Evolutionary conservation across 768 basidiomycete species (phyloP).

Genomic region (Leccinellum luteum): DNA sequence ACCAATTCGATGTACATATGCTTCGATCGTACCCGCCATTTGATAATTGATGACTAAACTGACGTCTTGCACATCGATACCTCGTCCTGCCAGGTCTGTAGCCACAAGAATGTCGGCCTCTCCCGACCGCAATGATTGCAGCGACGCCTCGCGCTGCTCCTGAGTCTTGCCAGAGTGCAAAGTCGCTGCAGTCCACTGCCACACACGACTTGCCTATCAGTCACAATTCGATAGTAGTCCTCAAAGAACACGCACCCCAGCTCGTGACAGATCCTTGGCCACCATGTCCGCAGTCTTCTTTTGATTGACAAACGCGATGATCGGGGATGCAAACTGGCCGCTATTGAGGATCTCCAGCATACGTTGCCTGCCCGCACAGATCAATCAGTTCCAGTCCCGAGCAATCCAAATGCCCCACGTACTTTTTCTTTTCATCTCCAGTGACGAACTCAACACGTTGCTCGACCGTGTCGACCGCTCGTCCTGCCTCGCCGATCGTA

Average conservation of each 20-base stretch:
- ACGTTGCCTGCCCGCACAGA: constrained; percentile 52
- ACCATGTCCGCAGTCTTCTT: constrained; percentile 99
- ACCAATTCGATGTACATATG: constrained; percentile 98
- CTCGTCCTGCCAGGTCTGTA: constrained; percentile 96
- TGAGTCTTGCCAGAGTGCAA: constrained; percentile 98
- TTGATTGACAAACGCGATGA: constrained; percentile 99
- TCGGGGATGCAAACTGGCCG: constrained; percentile 79
- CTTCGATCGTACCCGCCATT: constrained; percentile 96
- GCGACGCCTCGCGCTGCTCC: constrained; percentile 91
- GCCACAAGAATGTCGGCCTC: constrained; percentile 90
- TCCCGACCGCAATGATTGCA: constrained; percentile 83
- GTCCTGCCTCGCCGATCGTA: constrained; percentile 96
- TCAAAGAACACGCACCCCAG: constrained; percentile 58
- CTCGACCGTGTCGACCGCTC: constrained; percentile 97
- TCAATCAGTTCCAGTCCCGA: constrained; percentile 6
- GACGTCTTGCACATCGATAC: constrained; percentile 98
- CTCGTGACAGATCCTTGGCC: constrained; percentile 88
- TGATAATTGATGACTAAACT: constrained; percentile 96
- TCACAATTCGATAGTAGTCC: not conserved
- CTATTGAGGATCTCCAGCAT: constrained; percentile 92
- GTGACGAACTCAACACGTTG: constrained; percentile 91
- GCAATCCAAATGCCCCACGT: constrained; percentile 27
- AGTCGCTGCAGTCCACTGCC: constrained; percentile 85
- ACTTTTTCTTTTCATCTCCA: constrained; percentile 98
- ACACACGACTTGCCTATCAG: constrained; percentile 4